Conservation (phyloP, 2,329 filamentous ascomycete species). For the Periconia macrospinosa region DNA sequence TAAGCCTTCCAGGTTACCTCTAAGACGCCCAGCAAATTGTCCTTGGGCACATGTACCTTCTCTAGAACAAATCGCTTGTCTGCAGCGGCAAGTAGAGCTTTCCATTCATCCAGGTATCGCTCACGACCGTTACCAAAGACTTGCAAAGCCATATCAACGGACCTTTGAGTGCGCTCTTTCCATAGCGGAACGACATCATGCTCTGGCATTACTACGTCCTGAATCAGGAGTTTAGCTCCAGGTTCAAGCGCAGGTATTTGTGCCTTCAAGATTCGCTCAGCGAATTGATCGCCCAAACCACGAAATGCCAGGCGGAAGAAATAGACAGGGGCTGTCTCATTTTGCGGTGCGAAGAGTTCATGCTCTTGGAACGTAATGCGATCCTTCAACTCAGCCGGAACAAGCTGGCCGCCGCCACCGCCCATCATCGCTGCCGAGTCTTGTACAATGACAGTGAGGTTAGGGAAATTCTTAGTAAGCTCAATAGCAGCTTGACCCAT, state of each 20-base stretch:
- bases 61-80: conserved; percentile 14
- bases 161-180: conserved; percentile 12
- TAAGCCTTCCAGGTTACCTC: conserved; percentile 14
- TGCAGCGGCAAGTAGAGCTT: conserved; percentile 13
- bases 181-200: conserved; percentile 9
- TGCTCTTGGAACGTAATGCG: conserved; percentile 10
- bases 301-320: conserved; percentile 17
- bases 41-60: conserved; percentile 12
- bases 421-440: conserved; percentile 8
- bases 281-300: conserved; percentile 6
- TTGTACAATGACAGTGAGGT: conserved; percentile 13
- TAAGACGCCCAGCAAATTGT: conserved; percentile 10
- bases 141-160: conserved; percentile 13
- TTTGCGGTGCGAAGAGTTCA: conserved; percentile 13
- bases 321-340: conserved; percentile 10
- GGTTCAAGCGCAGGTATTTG: conserved; percentile 13
- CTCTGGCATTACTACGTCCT: conserved; percentile 15
- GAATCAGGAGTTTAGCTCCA: conserved; percentile 14
- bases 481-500: conserved; percentile 13
- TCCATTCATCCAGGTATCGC: conserved; percentile 16
- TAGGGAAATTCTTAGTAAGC: conserved; percentile 9
- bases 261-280: conserved; percentile 7
- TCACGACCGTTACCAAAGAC: conserved; percentile 14
- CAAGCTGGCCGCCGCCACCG: not conserved
- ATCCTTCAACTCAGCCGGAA: conserved; percentile 9